Evolutionary conservation across 139 green algal genomes (phyloP).

Genomic region (Chlorella sp.): DNA sequence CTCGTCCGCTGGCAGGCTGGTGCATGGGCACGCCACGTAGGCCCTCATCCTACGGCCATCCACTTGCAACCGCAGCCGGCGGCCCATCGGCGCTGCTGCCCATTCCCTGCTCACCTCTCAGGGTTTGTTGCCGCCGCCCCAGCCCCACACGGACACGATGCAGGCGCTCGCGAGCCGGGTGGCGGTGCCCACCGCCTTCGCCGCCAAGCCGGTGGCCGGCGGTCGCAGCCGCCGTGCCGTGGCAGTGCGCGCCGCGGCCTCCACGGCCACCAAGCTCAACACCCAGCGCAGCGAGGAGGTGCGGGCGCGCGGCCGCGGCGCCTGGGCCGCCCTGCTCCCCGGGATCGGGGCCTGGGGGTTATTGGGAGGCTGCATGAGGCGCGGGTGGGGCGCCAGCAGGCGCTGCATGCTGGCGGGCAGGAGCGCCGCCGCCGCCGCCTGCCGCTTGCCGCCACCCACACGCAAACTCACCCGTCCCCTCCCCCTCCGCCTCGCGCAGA

Average conservation of each 20-base stretch:
- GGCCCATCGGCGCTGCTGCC: no score
- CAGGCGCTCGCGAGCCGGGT: slow-evolving; percentile 4
- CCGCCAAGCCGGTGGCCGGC: background rate
- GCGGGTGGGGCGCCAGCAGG: background rate
- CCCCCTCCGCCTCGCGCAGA: slow-evolving; percentile 54
- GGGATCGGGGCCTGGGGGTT: background rate
- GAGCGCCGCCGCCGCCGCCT: background rate
- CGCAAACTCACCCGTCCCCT: no score
- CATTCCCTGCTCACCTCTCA: no score
- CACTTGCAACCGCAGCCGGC: no score
- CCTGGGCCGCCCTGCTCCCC: background rate
- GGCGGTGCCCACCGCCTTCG: background rate
- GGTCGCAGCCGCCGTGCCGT: background rate
- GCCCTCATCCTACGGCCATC: no score
- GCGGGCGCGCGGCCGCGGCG: background rate
- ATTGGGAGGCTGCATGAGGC: background rate
- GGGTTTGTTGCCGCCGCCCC: background rate
- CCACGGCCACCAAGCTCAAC: slow-evolving; percentile 45
- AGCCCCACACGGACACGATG: slow-evolving; percentile 1
- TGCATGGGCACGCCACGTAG: no score
- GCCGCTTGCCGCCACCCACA: background rate
- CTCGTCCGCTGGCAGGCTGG: no score
- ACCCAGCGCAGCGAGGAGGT: slow-evolving; percentile 63
- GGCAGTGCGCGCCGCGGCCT: slow-evolving; percentile 16
- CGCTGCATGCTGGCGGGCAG: background rate